Conservation (phyloP, 176 grass and related monocot species). For the Miscanthus lutarioriparius region DNA sequence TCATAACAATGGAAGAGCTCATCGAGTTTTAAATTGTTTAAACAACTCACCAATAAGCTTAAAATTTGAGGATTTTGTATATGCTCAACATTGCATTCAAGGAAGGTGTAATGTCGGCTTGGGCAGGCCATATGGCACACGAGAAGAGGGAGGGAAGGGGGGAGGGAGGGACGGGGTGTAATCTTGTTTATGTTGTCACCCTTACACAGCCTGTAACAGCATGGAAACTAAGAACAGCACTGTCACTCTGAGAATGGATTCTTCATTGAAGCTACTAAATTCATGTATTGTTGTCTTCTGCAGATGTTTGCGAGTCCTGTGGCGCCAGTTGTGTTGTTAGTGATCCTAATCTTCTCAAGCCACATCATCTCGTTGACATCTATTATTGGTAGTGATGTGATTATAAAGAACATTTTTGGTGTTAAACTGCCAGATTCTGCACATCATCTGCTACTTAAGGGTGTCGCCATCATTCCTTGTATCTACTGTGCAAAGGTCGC, state of each 20-base stretch:
- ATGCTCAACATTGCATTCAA: no score
- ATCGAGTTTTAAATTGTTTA: no score
- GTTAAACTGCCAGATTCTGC: constrained; percentile 41
- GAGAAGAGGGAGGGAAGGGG: no score
- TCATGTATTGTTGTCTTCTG: constrained; percentile 6
- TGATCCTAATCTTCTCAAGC: constrained; percentile 75
- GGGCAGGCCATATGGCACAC: no score
- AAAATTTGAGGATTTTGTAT: no score
- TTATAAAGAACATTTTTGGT: constrained; percentile 61
- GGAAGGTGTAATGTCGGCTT: no score
- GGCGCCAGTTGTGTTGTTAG: constrained; percentile 63
- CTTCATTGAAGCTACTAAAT: background rate
- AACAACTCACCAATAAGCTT: no score
- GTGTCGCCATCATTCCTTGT: constrained; percentile 48
- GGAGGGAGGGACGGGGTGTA: no score
- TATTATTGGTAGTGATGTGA: constrained; percentile 48
- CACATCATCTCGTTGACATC: constrained; percentile 69
- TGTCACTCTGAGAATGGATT: no score
- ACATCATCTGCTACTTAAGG: constrained; percentile 59
- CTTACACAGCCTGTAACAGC: background rate
- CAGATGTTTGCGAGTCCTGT: constrained; percentile 72
- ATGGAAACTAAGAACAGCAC: background rate
- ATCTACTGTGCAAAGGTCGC: constrained; percentile 57
- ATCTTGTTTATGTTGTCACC: background rate
- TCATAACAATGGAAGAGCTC: no score